phyloP scores from a whole-genome alignment of 257 asterid genomes.

The Vinca minor region DNA sequence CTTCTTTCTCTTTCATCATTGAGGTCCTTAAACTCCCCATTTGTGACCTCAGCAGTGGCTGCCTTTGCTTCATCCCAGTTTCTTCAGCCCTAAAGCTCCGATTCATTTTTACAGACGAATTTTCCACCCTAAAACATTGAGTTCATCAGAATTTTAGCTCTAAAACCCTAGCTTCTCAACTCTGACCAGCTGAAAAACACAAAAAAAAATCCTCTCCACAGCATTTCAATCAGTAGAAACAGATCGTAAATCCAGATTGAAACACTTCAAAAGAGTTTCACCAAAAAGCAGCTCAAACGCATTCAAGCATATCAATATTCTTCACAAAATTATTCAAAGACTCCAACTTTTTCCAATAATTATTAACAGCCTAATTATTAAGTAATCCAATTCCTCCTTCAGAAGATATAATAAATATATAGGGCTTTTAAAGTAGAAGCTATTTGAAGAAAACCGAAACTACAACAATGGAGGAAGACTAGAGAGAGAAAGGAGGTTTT shows the following conservation, averaged over 20 bases:
- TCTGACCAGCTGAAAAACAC: background rate
- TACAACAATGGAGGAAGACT: background rate
- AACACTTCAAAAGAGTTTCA: background rate
- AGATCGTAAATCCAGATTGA: constrained; percentile 4
- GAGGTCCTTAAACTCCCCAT: constrained; percentile 48
- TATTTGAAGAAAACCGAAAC: background rate
- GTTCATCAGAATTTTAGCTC: background rate
- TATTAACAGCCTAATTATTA: background rate
- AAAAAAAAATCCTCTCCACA: background rate
- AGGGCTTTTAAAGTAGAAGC: background rate
- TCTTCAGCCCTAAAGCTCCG: constrained; percentile 17
- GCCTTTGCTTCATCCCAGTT: constrained; percentile 31
- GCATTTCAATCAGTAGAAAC: background rate
- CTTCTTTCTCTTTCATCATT: constrained; percentile 56
- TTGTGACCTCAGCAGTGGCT: constrained; percentile 13
- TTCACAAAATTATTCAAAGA: background rate
- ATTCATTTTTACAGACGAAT: constrained; percentile 2
- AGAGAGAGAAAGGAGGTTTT: background rate
- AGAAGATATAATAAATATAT: background rate
- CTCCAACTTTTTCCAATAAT: background rate
- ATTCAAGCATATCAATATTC: background rate
- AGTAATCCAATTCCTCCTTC: background rate
- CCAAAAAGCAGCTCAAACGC: background rate
- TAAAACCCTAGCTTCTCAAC: constrained; percentile 6
- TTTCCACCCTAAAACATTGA: background rate